phyloP scores from a whole-genome alignment of 192 early-diverging fungal species.

The Coemansia sp. region DNA sequence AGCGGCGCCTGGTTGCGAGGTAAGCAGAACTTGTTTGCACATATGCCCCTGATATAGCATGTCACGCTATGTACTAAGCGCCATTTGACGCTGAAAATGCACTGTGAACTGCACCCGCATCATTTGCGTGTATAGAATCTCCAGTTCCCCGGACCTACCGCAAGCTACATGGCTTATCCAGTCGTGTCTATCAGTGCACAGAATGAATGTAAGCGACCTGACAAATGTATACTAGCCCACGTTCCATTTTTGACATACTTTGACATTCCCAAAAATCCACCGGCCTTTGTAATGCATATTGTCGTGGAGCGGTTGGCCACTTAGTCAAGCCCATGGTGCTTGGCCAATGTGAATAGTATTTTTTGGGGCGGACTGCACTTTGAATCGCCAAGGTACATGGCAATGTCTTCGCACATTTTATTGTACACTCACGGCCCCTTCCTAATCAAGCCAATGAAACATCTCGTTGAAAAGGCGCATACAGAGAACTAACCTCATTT shows the following conservation, averaged over 20 bases:
- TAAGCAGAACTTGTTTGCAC: neutral
- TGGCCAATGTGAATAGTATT: neutral
- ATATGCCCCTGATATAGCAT: neutral
- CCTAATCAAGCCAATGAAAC: neutral
- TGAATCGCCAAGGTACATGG: neutral
- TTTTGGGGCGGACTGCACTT: neutral
- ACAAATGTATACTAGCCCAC: neutral
- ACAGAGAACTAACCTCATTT: neutral
- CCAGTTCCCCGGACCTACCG: neutral
- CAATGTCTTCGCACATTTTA: neutral
- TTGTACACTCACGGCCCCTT: neutral
- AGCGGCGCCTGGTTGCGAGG: neutral
- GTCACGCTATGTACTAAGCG: neutral
- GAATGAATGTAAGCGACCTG: neutral
- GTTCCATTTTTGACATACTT: neutral
- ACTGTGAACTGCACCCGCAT: too few species aligned
- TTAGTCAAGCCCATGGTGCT: neutral
- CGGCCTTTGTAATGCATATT: neutral
- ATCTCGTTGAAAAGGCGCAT: neutral
- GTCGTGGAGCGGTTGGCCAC: neutral
- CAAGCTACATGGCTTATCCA: neutral
- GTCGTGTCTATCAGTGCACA: neutral
- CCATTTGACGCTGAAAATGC: too few species aligned
- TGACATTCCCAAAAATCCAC: neutral
- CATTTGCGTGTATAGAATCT: neutral